Percentiles rank a stretch among this genome's conserved stretches.
These are phyloP conservation scores for Neoboletus brunneissimus DNA, from an alignment of 768 basidiomycete species.

Conservation along the genomic window DNA sequence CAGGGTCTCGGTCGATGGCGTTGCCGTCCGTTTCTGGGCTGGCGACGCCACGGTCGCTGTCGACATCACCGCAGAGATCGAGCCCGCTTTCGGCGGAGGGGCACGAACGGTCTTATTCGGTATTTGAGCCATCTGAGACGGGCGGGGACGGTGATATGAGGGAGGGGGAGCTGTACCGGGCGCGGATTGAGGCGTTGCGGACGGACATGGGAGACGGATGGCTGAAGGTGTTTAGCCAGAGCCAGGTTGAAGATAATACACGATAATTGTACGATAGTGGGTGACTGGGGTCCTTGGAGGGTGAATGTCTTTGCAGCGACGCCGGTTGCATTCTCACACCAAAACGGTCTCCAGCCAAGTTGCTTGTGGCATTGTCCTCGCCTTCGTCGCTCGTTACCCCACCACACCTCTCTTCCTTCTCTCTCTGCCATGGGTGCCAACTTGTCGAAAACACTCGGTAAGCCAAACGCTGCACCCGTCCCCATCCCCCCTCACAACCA, in stretches of 20 bases:
- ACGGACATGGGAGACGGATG: slow-evolving; percentile 89
- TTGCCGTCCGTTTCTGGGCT: slow-evolving; percentile 1
- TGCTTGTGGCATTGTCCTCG: slow-evolving; percentile 32
- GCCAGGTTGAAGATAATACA: slow-evolving; percentile 30
- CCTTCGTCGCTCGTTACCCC: slow-evolving; percentile 65
- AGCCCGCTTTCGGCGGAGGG: slow-evolving; percentile 16
- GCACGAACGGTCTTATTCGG: slow-evolving; percentile 31
- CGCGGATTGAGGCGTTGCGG: slow-evolving; percentile 76
- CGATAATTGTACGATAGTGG: slow-evolving; percentile 8
- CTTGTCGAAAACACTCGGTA: slow-evolving; percentile 81
- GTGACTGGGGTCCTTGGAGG: slow-evolving; percentile 30
- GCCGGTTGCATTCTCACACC: slow-evolving; percentile 26
- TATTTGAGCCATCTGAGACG: slow-evolving; percentile 52
- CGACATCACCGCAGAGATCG: slow-evolving; percentile 18
- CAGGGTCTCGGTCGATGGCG: background rate
- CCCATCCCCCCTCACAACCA: slow-evolving; percentile 1
- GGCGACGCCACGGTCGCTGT: slow-evolving; percentile 6
- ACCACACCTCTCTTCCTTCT: slow-evolving; percentile 13
- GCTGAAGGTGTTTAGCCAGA: slow-evolving; percentile 81
- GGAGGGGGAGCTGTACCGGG: slow-evolving; percentile 70
- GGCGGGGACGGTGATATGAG: slow-evolving; percentile 33
- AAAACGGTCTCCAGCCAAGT: background rate
- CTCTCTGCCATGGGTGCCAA: slow-evolving; percentile 71
- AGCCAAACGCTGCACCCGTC: slow-evolving; percentile 8
- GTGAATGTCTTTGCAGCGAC: slow-evolving; percentile 13